Conservation (phyloP, 208 protist species). For the Angomonas ambiguus region DNA sequence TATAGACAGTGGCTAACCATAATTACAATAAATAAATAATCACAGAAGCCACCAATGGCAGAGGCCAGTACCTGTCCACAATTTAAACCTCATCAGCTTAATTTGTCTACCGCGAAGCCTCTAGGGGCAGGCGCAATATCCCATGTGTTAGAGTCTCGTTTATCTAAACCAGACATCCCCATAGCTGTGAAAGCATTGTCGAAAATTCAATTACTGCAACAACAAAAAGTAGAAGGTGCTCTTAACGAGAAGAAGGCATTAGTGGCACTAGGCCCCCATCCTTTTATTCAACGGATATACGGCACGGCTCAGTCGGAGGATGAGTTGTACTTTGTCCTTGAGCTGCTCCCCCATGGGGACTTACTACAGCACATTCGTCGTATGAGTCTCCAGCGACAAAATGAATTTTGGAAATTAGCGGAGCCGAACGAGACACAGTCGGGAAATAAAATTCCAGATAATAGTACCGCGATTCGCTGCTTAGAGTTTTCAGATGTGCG, state of each 20-base stretch:
- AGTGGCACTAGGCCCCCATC: conserved; percentile 52
- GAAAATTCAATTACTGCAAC: conserved; percentile 86
- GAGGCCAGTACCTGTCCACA: conserved; percentile 21
- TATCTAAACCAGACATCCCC: conserved; percentile 26
- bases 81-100: conserved; percentile 57
- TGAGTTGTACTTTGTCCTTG: conserved; percentile 91
- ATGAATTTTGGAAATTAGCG: conserved; percentile 14
- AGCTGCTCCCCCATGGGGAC: conserved; percentile 92
- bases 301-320: conserved; percentile 86
- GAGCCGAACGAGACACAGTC: background rate
- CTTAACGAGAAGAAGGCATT: conserved; percentile 86
- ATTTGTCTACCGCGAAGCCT: conserved; percentile 41
- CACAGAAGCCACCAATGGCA: too few relatives aligned
- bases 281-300: conserved; percentile 79
- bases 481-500: conserved; percentile 76
- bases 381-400: conserved; percentile 25
- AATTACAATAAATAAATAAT: too few relatives aligned
- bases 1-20: too few relatives aligned
- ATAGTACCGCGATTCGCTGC: conserved; percentile 37
- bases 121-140: conserved; percentile 83
- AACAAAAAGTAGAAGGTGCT: conserved; percentile 67
- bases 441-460: conserved; percentile 19
- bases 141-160: conserved; percentile 55
- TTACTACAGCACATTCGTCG: conserved; percentile 85
- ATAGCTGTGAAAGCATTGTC: conserved; percentile 87